Evolutionary conservation across 1,284 basidiomycete genomes (phyloP).

Genomic region (Pulchroboletus neoregius): DNA sequence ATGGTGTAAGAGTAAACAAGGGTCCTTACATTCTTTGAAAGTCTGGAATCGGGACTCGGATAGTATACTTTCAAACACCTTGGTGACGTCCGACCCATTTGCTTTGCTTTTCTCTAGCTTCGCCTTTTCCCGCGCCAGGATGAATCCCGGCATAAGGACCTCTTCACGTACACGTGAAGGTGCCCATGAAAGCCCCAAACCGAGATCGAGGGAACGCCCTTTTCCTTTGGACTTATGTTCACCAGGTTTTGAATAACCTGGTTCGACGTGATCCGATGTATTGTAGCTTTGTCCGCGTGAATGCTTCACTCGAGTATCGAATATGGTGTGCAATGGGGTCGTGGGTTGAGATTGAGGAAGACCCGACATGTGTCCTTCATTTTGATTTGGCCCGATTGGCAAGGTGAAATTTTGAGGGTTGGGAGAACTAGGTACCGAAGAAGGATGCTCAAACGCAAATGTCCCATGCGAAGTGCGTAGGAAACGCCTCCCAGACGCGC

Average conservation of each 20-base stretch:
- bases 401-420: conserved; percentile 20
- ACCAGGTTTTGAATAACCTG: conserved; percentile 3
- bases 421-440: conserved; percentile 39
- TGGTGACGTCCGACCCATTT: conserved; percentile 56
- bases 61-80: conserved; percentile 56
- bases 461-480: conserved; percentile 34
- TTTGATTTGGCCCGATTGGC: conserved; percentile 16
- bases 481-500: conserved; percentile 29
- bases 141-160: conserved; percentile 48
- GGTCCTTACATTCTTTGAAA: conserved; percentile 64
- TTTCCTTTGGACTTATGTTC: conserved; percentile 39
- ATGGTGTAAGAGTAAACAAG: conserved; percentile 9
- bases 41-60: conserved; percentile 57
- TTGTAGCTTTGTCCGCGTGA: conserved; percentile 22
- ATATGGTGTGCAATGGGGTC: conserved; percentile 9
- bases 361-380: conserved; percentile 2
- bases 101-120: conserved; percentile 31
- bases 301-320: conserved; percentile 22
- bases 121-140: conserved; percentile 33
- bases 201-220: conserved; percentile 65
- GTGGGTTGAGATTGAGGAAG: conserved; percentile 8
- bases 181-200: conserved; percentile 61
- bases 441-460: conserved; percentile 43
- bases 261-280: conserved; percentile 9
- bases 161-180: conserved; percentile 61